phyloP scores from a whole-genome alignment of 805 yeast species.

The Myxozyma kluyveri region DNA sequence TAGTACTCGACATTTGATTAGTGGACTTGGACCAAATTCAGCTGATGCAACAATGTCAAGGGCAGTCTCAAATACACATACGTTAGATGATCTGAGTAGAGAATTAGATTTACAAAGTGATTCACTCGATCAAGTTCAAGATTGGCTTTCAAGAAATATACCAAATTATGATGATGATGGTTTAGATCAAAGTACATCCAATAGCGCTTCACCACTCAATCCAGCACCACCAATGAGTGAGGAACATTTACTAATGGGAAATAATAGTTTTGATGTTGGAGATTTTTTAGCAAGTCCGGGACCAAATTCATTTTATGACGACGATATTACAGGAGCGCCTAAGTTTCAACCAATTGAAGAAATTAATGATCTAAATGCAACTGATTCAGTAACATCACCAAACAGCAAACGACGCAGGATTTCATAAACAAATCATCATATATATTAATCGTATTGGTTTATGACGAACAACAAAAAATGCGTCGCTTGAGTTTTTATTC shows the following conservation, averaged over 20 bases:
- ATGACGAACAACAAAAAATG: too few species aligned
- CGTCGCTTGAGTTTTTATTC: too few species aligned
- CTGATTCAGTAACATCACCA: not conserved
- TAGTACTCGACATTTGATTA: conserved; percentile 12
- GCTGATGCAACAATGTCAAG: conserved; percentile 4
- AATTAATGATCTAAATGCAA: not conserved
- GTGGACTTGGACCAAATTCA: conserved; percentile 3
- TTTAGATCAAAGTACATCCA: not conserved
- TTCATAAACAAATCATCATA: not conserved
- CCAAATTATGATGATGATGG: conserved; percentile 1
- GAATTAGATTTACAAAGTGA: conserved; percentile 35
- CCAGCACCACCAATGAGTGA: conserved; percentile 1
- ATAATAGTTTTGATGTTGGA: conserved; percentile 30
- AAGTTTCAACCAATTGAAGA: not conserved
- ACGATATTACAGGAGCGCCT: conserved; percentile 4
- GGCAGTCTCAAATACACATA: conserved; percentile 14
- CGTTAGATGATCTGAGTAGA: conserved; percentile 31
- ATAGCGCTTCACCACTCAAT: conserved; percentile 5
- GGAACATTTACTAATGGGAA: conserved; percentile 2
- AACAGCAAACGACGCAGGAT: conserved; percentile 8
- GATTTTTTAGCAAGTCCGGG: conserved; percentile 32
- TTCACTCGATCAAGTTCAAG: conserved; percentile 36
- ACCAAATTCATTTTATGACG: conserved; percentile 12
- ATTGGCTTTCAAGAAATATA: conserved; percentile 32
- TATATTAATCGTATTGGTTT: too few species aligned